Evolutionary conservation across 176 grass and related monocot genomes (phyloP), one percentile per base, ranked within the genome.

Genomic region (Elaeis guineensis): DNA sequence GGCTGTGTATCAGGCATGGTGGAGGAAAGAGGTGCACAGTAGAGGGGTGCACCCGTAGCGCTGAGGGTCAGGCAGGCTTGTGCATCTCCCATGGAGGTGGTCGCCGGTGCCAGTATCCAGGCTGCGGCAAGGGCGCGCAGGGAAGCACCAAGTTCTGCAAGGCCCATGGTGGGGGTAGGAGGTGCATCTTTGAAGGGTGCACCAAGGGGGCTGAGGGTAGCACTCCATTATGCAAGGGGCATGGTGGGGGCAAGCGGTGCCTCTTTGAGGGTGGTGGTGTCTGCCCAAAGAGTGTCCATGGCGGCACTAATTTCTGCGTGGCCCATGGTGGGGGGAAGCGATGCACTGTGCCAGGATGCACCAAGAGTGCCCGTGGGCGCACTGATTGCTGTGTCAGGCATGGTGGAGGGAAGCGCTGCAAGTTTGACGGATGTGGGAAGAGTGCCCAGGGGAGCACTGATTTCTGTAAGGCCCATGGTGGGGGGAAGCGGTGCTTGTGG

Each of bases 1-100:
- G 82, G 29, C 58, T 89, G 52, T 95, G 90, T 67, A 95, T 95
- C 56, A 86, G 64, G 9, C 90, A 90, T 51, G 86, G 90, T 61
- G 86, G 86, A 28, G 90, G 90, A 22, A 95, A 95, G 59, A 82
- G 90, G 67, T 95, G 90, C 74, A 76, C 21, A 59, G 71, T 83
- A 24, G 79, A 86, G 49, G 86, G 86, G 3, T 95, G 90, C 67
- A 63, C 54, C 22, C 65, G 70, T 24, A 95, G 90, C 25, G 90
- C 90, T 1, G 86, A 95, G 55, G 90, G 86, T 6, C 83, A 84
- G n/a, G 66, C 73, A 21, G 80, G 90, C 58, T 17, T 89, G 60
- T 95, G 90, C 64, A 95, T 95, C 77, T 81, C 86, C 5, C 90
- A 90, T 54, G 90, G 90, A 19, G 90, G 90, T 0, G 90, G 90